Conservation (phyloP, 192 early-diverging fungal genomes). For the Podila clonocystis region DNA sequence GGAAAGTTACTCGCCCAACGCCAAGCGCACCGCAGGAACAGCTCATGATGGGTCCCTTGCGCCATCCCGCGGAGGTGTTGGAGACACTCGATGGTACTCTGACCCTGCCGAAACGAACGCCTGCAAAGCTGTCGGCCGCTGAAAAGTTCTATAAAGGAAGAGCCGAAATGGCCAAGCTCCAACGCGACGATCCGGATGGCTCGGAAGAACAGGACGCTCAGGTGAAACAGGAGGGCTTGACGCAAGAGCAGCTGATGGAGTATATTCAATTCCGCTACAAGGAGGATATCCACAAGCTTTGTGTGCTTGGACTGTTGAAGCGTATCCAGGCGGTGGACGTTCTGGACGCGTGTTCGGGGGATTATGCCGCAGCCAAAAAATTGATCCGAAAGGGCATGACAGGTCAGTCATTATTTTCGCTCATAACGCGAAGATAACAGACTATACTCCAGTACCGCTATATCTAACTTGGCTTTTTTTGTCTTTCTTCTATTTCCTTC, state of each 20-base stretch:
- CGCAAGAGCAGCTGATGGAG: neutral
- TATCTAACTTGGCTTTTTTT: neutral
- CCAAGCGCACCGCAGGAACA: too few relatives aligned
- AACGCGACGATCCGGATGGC: neutral
- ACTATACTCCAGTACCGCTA: too few relatives aligned
- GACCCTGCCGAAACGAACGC: too few relatives aligned
- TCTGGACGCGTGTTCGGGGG: constrained; percentile 1
- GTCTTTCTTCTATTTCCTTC: neutral
- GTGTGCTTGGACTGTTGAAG: neutral
- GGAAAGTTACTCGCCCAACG: too few relatives aligned
- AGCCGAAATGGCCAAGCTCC: too few relatives aligned
- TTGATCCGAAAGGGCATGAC: neutral
- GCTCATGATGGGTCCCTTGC: too few relatives aligned
- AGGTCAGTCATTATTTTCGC: neutral
- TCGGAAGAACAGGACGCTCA: neutral
- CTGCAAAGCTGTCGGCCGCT: too few relatives aligned
- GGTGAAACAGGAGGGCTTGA: neutral
- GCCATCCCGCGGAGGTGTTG: too few relatives aligned
- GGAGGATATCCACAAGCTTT: neutral
- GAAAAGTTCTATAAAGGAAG: too few relatives aligned
- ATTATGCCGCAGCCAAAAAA: neutral
- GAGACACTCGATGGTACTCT: too few relatives aligned
- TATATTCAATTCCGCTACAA: neutral
- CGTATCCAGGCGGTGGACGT: neutral
- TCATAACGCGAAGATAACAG: too few relatives aligned